Conservation (phyloP, 2,329 filamentous ascomycete species). For the Dactylellina cionopaga region DNA sequence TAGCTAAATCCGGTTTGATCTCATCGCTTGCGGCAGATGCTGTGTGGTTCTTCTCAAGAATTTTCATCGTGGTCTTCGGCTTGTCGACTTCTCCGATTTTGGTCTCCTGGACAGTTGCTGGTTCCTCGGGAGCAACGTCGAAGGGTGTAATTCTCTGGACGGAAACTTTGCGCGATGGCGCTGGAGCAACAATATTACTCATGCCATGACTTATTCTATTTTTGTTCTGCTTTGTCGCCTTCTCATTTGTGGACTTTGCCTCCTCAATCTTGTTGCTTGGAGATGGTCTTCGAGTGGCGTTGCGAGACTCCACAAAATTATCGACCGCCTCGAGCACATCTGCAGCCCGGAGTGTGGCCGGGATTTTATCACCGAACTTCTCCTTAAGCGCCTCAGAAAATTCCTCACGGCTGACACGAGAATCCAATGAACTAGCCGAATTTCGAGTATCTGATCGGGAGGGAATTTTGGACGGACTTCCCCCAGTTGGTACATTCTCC, state of each 20-base stretch:
- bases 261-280: slow-evolving; percentile 14
- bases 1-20: background rate
- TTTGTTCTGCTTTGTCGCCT: background rate
- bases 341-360: slow-evolving; percentile 28
- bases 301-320: slow-evolving; percentile 36
- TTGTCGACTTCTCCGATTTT: background rate
- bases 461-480: background rate
- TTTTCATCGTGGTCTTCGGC: background rate
- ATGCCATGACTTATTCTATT: background rate
- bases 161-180: slow-evolving; percentile 41
- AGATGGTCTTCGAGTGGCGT: slow-evolving; percentile 30
- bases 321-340: slow-evolving; percentile 45
- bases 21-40: background rate
- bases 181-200: slow-evolving; percentile 49
- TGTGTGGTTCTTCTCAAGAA: background rate
- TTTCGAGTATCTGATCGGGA: slow-evolving; percentile 31
- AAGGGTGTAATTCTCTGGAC: slow-evolving; percentile 13
- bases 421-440: slow-evolving; percentile 38
- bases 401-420: slow-evolving; percentile 42
- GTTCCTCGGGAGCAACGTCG: background rate
- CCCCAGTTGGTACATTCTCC: background rate
- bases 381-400: slow-evolving; percentile 43
- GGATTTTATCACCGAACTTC: slow-evolving; percentile 44
- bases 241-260: background rate
- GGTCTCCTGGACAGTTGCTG: background rate